Conservation (phyloP, 495 filamentous ascomycete species). For the Neurospora sp. region DNA sequence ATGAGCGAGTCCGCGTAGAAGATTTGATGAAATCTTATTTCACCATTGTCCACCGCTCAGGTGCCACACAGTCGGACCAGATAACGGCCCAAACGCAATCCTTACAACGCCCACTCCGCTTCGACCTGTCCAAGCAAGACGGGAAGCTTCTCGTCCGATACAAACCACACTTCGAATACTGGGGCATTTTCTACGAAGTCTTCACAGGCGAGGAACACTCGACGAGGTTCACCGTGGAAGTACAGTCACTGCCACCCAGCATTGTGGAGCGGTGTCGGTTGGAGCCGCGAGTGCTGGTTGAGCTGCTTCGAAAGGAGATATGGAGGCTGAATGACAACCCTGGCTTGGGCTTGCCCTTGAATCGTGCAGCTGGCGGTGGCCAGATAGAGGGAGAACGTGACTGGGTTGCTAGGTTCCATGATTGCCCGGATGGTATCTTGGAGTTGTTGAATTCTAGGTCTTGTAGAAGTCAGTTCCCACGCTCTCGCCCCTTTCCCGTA, state of each 20-base stretch:
- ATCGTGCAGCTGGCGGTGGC: background rate
- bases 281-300: conserved; percentile 57
- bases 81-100: conserved; percentile 11
- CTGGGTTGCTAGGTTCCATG: conserved; percentile 52
- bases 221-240: conserved; percentile 25
- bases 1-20: conserved; percentile 80
- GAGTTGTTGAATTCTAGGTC: conserved; percentile 85
- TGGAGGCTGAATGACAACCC: conserved; percentile 42
- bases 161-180: conserved; percentile 46
- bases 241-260: conserved; percentile 52
- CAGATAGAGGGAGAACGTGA: conserved; percentile 6
- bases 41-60: background rate
- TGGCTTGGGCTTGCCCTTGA: background rate
- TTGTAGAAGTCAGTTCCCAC: conserved; percentile 51
- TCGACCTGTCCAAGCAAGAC: conserved; percentile 53
- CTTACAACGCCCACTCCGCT: conserved; percentile 45
- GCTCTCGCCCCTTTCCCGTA: no score
- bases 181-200: conserved; percentile 61
- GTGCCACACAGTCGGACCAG: background rate
- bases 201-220: background rate
- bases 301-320: conserved; percentile 63
- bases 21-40: conserved; percentile 41
- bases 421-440: conserved; percentile 67
- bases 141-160: conserved; percentile 43
- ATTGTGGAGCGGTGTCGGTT: conserved; percentile 68